A percentile compares a stretch with the other conserved stretches of the same genome.
phyloP scores from a whole-genome alignment of 495 filamentous ascomycete species.

The Podospora didyma region DNA sequence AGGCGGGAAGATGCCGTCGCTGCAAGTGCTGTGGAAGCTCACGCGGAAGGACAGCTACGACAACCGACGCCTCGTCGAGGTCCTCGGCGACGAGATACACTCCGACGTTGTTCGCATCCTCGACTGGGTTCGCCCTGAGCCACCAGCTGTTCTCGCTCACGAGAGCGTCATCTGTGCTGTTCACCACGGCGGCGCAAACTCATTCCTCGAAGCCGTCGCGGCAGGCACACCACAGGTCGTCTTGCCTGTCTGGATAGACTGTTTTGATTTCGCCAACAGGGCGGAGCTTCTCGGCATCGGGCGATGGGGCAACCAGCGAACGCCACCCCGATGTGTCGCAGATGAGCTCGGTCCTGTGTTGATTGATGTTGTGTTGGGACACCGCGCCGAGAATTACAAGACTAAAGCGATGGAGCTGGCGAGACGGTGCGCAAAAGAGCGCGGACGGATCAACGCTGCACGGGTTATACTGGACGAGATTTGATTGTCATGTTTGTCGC shows the following conservation, averaged over 20 bases:
- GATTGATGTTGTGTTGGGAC: conserved; percentile 21
- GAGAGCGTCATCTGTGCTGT: conserved; percentile 34
- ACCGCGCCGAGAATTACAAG: conserved; percentile 7
- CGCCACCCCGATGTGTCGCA: conserved; percentile 5
- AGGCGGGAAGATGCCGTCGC: conserved; percentile 4
- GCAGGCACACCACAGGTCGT: conserved; percentile 48
- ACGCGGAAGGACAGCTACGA: conserved; percentile 11
- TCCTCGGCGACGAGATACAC: conserved; percentile 18
- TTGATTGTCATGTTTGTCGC: background rate
- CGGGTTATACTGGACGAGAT: background rate
- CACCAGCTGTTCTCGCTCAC: conserved; percentile 31
- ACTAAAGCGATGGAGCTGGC: conserved; percentile 17
- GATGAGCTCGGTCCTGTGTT: conserved; percentile 16
- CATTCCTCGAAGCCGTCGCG: conserved; percentile 37
- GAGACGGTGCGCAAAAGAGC: conserved; percentile 17
- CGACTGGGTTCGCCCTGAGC: conserved; percentile 36
- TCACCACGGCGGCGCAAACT: conserved; percentile 44
- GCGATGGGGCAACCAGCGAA: conserved; percentile 38
- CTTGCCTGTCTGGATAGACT: conserved; percentile 52
- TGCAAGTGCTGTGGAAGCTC: conserved; percentile 47
- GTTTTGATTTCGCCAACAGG: conserved; percentile 49
- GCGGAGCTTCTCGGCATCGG: conserved; percentile 50
- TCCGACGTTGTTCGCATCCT: conserved; percentile 24
- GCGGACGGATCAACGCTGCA: conserved; percentile 2
- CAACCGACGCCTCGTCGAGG: conserved; percentile 4